Evolutionary conservation across 169 alveolate species (phyloP), one percentile per base, ranked within the genome.

Genomic region (Plasmodium fragile): DNA sequence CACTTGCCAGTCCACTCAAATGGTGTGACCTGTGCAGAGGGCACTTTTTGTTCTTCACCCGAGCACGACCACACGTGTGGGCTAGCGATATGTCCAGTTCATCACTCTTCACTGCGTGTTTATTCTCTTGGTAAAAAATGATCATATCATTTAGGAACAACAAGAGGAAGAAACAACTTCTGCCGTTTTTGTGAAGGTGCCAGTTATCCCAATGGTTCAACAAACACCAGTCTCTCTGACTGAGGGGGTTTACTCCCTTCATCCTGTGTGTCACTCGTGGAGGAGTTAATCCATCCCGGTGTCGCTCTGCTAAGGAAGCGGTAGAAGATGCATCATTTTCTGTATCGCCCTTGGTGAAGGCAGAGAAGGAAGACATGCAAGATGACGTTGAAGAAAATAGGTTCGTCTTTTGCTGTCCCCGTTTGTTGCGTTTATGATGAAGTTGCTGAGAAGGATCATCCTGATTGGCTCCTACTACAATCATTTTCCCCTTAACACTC

Each of bases 161-260:
- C 32, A 53, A 41, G 25, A 89, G 16, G 52, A 78, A 89, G 70
- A 89, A 89, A 34, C 28, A 80, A 7, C 75, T 89, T 32, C 49
- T 89, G 3, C 52, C 72, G 25, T 89, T 43, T 36, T 45, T 22
- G 43, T 28, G 59, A 11, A 41, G 36, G 34, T 89, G 90, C 94
- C 94, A 89, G 28, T 59, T 55, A 39, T 41, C 75, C 94, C 94
- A 79, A 32, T 77, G 65, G 52, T 89, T 70, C 52, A 89, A 18
- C 8, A 89, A n/a, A 39, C 65, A 89, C 94, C 94, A 89, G 72
- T 89, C 91, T 18, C 82, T 77, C 81, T 89, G 83, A 78, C 49
- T 89, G 39, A 89, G 49, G 6, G 75, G 75, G 7, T 65, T 65
- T 6, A 18, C 16, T 16, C 6, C 41, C 75, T 65, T 65, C 69